Evolutionary conservation across 2,329 filamentous ascomycete genomes (phyloP), one percentile per base, ranked within the genome.

Genomic region (Biscogniauxia sp.): DNA sequence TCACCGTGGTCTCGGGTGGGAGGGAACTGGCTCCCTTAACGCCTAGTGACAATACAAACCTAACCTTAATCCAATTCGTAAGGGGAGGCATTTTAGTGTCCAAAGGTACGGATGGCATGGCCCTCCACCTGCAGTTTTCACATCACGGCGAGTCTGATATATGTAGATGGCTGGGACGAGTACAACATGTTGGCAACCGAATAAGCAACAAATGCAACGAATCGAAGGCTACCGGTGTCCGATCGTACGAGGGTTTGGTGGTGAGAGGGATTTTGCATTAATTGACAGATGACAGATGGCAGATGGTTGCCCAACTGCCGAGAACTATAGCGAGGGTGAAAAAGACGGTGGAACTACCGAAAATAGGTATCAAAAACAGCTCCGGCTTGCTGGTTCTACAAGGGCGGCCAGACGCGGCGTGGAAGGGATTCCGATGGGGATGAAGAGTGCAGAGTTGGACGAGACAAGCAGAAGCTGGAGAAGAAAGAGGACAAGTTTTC

Each of bases 401-500:
- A 6, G 2, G 37, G 15, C n/a, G 37, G 37, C n/a, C 37, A 17
- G 37, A n/a, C 15, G 13, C 17, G 37, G 13, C 15, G 37, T 45
- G 7, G 37, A n/a, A 45, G 11, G 37, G 37, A 6, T 45, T 15
- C 13, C 37, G n/a, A 45, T n/a, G 13, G 37, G 7, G 37, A 15
- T 15, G 37, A 45, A 15, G 11, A 32, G 28, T 32, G 28, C 28
- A 50, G 53, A 32, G 53, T 55, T 25, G 17, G 52, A 51, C 52
- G 53, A 57, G 2, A 55, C 54, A 23, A 50, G 58, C 20, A 23
- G 53, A 25, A 32, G 3, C 28, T 32, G 28, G 28, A 32, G 28
- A 17, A 60, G 25, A 32, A 41, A 51, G 32, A 56, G 55, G n/a
- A 55, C 32, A 55, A 3, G 13, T 50, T 60, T 19, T 23, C 11